Percentiles rank a stretch among this genome's conserved stretches.
These are phyloP conservation scores for Colletotrichum gloeosporioides DNA, from an alignment of 2,329 filamentous ascomycete species.

Conservation along the genomic window DNA sequence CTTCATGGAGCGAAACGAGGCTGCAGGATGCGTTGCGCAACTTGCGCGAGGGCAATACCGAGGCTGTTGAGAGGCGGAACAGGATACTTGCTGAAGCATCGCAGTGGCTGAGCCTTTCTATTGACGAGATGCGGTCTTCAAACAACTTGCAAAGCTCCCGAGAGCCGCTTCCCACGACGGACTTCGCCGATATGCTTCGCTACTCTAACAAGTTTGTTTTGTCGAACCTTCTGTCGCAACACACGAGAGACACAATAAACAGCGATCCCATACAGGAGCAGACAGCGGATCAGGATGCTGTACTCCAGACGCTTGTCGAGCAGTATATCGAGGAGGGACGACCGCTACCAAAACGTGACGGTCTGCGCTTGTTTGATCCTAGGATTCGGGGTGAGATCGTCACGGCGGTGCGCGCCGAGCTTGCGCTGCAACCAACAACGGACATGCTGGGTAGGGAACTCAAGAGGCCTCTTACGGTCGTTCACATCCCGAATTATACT, in stretches of 20 bases:
- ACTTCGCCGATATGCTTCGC: conserved; percentile 20
- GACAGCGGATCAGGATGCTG: not conserved
- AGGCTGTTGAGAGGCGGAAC: conserved; percentile 12
- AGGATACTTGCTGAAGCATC: conserved; percentile 16
- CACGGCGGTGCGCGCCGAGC: conserved; percentile 35
- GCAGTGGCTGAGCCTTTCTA: conserved; percentile 16
- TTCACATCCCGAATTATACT: conserved; percentile 39
- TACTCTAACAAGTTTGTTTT: conserved; percentile 15
- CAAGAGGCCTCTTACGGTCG: conserved; percentile 37
- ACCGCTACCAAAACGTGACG: conserved; percentile 5
- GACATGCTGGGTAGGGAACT: conserved; percentile 25
- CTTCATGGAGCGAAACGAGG: conserved; percentile 11
- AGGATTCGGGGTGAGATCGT: conserved; percentile 31
- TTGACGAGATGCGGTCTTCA: conserved; percentile 19
- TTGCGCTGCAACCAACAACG: conserved; percentile 27
- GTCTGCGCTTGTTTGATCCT: conserved; percentile 9
- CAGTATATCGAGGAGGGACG: conserved; percentile 18
- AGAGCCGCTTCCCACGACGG: conserved; percentile 15
- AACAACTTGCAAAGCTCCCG: not conserved
- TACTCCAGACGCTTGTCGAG: conserved; percentile 7
- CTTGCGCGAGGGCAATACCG: conserved; percentile 11
- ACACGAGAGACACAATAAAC: not conserved
- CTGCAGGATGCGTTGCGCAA: not conserved
- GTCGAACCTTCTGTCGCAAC: conserved; percentile 15
- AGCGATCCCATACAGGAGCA: not conserved